phyloP scores from a whole-genome alignment of 73 alveolate genomes.

The Tetrahymena thermophila region DNA sequence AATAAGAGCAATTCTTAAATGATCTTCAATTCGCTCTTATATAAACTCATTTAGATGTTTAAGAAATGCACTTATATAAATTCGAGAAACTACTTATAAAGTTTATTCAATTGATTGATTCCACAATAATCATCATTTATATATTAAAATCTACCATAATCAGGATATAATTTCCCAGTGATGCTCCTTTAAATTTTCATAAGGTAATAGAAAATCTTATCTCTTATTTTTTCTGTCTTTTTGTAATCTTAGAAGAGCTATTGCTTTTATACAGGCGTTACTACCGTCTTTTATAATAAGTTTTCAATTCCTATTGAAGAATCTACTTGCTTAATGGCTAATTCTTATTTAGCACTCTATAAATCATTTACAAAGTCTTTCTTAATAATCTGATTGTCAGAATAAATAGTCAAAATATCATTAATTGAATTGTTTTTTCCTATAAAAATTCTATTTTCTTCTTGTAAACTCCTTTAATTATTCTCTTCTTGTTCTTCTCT shows the following conservation, averaged over 20 bases:
- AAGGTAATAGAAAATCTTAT: background rate
- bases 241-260: background rate
- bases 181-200: background rate
- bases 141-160: background rate
- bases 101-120: background rate
- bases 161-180: background rate
- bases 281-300: background rate
- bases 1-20: background rate
- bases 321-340: background rate
- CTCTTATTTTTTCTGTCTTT: background rate
- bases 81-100: background rate
- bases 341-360: background rate
- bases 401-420: background rate
- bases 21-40: background rate
- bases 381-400: background rate
- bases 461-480: background rate
- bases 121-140: background rate
- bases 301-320: background rate
- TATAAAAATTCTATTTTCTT: background rate
- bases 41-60: background rate
- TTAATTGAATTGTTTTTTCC: background rate
- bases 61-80: background rate
- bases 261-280: background rate
- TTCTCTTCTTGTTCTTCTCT: background rate
- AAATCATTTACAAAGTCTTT: background rate